Base-by-base conservation (phyloP, 108 stramenopile species). In the Nitzschia sp. region DNA sequence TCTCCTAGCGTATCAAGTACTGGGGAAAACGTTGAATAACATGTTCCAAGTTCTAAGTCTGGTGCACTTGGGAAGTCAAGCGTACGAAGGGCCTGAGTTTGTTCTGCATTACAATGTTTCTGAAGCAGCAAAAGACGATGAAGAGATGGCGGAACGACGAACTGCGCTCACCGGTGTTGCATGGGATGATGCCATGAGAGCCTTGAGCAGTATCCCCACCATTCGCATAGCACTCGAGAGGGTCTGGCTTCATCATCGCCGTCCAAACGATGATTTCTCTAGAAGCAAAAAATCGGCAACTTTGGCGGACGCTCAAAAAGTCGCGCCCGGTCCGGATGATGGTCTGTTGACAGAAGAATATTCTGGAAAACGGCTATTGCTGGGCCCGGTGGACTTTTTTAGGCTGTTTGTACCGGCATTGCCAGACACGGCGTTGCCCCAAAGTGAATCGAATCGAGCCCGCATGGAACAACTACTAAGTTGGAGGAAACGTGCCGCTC, bases 101-200 rank as follows among this genome's bases (percentile, higher is more conserved):
- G 77, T 81, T 13, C 34, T 77, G 33, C 78, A 76, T 58, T 71
- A 78, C 47, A 29, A 51, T 59, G n/a, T 62, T 1, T 19, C 29
- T 15, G 54, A 60, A n/a, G 47, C 53, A 28, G 38, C 68, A 30
- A 2, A 55, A 17, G 51, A 67, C 2, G 65, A 67, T 0, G 4
- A 9, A 51, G 21, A 17, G 21, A 36, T 9, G 6, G 38, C 38
- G 6, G 68, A 36, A 34, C 1, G 1, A 3, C 54, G 45, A 2
- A 64, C 42, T 11, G 23, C 63, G 0, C 13, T 53, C 1, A 62
- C 36, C 0, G 84, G 86, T 18, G 75, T 88, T 1, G 83, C 88
- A 24, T 83, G 88, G 63, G 88, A 93, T 66, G 88, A 93, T 83
- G 81, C 75, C 15, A 86, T 85, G 79, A 74, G 88, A n/a, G 87